Evolutionary conservation across 108 stramenopile genomes (phyloP), one percentile per base, ranked within the genome.

Genomic region (Epipyxis sp.): DNA sequence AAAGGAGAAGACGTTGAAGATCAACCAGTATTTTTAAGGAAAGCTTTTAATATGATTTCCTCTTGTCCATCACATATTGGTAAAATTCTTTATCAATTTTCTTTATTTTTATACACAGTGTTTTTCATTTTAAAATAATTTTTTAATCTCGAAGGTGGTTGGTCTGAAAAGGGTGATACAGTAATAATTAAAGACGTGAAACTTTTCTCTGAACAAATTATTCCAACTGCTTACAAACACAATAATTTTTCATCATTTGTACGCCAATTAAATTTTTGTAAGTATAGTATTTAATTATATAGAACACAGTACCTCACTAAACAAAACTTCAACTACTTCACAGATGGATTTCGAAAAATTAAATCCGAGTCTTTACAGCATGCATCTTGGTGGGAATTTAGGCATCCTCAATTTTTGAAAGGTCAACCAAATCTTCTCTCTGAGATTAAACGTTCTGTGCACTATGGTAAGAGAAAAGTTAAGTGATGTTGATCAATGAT

Each of bases 191-290:
- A 85, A 44, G 84, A 85, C 61, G 79, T 76, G 34, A 82, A 84
- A 39, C 42, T 69, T 16, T 85, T 86, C 59, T 84, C 86, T 2
- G 62, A 78, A 20, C 71, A 83, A 57, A 82, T 86, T 46, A 86
- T 86, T 40, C 86, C 86, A 1, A 37, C 44, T 13, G 84, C 80
- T 59, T 86, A 85, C 76, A 82, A 80, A 35, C 86, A 85, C 81
- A 84, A 82, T 77, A 85, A 85, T 50, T 85, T 85, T 42, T 59
- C 77, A 44, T 85, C 85, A 13, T 85, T 85, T 57, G 85, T 85
- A 39, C 81, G 85, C 29, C 85, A 85, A 69, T 72, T 86, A 3
- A 86, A 86, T 76, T 86, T 86, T 45, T 86, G 85, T 82, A 84
- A 84, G 35, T 86, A 86, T 84, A 72, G 25, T 44, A 46, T 59